Evolutionary conservation across 1,284 basidiomycete species (phyloP), one percentile per base, ranked within the genome.

Genomic region (Meripilus lineatus): DNA sequence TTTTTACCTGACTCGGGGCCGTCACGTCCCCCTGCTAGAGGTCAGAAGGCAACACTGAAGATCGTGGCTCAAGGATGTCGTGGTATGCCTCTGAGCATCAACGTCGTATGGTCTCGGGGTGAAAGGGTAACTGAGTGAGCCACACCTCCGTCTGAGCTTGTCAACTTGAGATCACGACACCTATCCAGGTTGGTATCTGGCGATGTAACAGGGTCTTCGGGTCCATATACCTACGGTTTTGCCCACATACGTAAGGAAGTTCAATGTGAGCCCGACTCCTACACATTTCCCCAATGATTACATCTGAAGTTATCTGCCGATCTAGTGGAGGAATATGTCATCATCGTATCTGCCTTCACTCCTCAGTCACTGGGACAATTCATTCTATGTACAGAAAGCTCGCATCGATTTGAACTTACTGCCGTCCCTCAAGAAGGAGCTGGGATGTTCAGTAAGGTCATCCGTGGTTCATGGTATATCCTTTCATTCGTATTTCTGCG

Each of bases 361-460:
- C 80, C 89, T 1, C 73, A 72, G 5, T 75, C 84, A 48, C 66
- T 71, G 3, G 89, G 88, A 2, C 52, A 71, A 13, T 95, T 82
- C 62, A 69, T 69, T 0, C 62, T 96, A 18, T 67, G 67, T 17
- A 63, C 89, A 3, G 79, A 88, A 42, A 80, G 82, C 37, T 74
- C 80, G 0, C 57, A 67, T 17, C 74, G 76, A n/a, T 73, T 85
- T 42, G 77, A 83, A 33, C 65, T 93, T 45, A 81, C 79, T 50
- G 68, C 83, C 1, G 94, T 98, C 51, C 84, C 87, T 0, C 80
- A 83, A 44, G 93, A 97, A 64, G 93, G 92, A 0, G 90, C 92
- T 0, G 93, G 93, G 1, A 91, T 96, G 92, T 95, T 85, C 58
- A 69, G 67, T 24, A 84, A 89, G 49, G 61, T 71, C 0, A 52